Conservation (phyloP, 495 filamentous ascomycete genomes). For the Lophiostoma macrostomum region DNA sequence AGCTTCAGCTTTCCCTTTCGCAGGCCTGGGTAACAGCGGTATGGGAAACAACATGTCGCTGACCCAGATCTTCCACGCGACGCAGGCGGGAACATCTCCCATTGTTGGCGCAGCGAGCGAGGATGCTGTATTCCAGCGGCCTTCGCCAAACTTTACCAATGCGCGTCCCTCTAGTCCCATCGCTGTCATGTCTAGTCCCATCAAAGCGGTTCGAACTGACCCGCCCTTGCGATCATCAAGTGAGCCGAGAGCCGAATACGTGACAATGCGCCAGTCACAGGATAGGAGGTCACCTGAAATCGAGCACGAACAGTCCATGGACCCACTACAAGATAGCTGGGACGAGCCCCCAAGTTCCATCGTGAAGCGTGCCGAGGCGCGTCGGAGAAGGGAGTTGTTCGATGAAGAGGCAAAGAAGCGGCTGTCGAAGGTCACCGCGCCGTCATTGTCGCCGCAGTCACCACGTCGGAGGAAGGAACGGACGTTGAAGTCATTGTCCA, state of each 20-base stretch:
- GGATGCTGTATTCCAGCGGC: constrained; percentile 42
- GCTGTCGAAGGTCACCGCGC: constrained; percentile 7
- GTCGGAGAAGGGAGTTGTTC: constrained; percentile 3
- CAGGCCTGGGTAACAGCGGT: constrained; percentile 10
- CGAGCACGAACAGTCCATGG: background rate
- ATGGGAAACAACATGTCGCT: constrained; percentile 34
- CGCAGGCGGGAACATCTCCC: constrained; percentile 44
- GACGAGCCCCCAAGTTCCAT: constrained; percentile 13
- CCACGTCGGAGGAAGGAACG: constrained; percentile 3
- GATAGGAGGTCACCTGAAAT: constrained; percentile 27
- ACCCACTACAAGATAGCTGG: constrained; percentile 26
- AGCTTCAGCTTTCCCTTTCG: constrained; percentile 34
- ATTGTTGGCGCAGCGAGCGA: constrained; percentile 34
- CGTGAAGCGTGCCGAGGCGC: constrained; percentile 2
- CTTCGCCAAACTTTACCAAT: constrained; percentile 41
- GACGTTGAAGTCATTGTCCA: constrained; percentile 5
- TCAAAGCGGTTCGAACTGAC: constrained; percentile 23
- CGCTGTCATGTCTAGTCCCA: constrained; percentile 35
- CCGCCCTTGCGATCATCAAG: constrained; percentile 20
- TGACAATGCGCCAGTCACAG: constrained; percentile 42
- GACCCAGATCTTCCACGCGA: constrained; percentile 44
- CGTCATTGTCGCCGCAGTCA: background rate
- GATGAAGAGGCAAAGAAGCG: constrained; percentile 11
- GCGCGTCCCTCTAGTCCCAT: constrained; percentile 37
- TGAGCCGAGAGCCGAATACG: constrained; percentile 41